A percentile compares a stretch with the other conserved stretches of the same genome.
Conservation (phyloP, 129 eudicot species). For the Deinandra increscens region DNA sequence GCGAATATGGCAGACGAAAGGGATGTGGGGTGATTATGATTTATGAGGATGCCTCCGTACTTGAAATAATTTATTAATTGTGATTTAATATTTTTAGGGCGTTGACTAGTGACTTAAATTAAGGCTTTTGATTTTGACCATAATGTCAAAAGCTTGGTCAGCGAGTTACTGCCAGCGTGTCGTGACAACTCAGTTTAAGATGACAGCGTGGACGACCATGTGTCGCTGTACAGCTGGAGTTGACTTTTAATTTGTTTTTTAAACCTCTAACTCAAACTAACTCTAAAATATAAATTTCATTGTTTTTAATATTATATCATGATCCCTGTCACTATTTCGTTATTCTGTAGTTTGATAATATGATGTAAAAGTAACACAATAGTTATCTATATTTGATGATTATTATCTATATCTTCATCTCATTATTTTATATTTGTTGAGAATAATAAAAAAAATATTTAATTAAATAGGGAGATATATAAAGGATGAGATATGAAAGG, state of each 20-base stretch:
- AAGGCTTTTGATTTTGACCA: neutral
- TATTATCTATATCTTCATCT: no score
- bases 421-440: no score
- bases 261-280: neutral
- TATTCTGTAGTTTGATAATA: no score
- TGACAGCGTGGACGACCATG: neutral
- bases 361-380: no score
- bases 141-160: neutral
- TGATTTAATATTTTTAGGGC: slow-evolving; percentile 5
- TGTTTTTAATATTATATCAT: no score
- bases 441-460: no score
- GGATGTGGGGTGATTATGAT: neutral
- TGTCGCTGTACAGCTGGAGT: neutral
- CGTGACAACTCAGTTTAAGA: neutral
- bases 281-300: no score
- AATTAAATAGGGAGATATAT: no score
- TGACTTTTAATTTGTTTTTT: neutral
- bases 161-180: neutral
- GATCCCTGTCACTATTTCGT: no score
- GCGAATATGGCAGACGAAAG: neutral
- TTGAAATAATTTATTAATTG: neutral
- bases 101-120: neutral
- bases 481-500: no score
- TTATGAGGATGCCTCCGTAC: neutral
- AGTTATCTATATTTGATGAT: no score